These are phyloP conservation scores for Aspergillus fischeri DNA, from an alignment of 2,329 filamentous ascomycete species.

Conservation along the genomic window DNA sequence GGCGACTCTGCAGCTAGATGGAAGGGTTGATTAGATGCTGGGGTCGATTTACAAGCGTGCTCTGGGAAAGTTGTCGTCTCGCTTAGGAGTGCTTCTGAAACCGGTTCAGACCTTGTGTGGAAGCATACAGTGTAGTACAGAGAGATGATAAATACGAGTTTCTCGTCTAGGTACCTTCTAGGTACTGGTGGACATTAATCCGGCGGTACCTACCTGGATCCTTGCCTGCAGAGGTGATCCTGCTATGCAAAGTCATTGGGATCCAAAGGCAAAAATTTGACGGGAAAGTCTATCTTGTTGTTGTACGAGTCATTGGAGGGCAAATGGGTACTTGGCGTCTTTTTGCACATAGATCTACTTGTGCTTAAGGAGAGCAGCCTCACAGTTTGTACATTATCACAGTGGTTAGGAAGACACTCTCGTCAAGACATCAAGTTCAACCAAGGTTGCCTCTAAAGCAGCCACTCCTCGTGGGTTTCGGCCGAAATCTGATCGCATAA, in stretches of 20 bases:
- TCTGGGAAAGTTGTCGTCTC: neutral
- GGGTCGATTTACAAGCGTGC: neutral
- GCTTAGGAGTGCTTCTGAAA: neutral
- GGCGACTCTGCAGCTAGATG: no score
- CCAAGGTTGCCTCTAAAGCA: conserved; percentile 14
- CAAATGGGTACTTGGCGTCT: neutral
- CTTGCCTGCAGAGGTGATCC: neutral
- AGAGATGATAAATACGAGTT: neutral
- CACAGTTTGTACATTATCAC: neutral
- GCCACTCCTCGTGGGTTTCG: conserved; percentile 14
- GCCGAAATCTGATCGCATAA: conserved; percentile 16
- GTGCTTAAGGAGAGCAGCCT: neutral
- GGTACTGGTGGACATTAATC: no score
- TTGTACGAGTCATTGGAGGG: no score
- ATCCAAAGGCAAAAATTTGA: no score
- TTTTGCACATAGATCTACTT: no score
- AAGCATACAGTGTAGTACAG: neutral
- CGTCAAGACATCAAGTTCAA: neutral
- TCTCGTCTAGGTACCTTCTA: neutral
- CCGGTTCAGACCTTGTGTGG: neutral
- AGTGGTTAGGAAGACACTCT: neutral
- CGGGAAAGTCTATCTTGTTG: no score
- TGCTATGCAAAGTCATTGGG: no score
- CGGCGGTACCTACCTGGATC: neutral
- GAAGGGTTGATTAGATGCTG: no score